Percentiles rank a stretch among this genome's conserved stretches.
These are phyloP conservation scores for Clitoria ternatea DNA, from an alignment of 306 rosid species.

Conservation along the genomic window DNA sequence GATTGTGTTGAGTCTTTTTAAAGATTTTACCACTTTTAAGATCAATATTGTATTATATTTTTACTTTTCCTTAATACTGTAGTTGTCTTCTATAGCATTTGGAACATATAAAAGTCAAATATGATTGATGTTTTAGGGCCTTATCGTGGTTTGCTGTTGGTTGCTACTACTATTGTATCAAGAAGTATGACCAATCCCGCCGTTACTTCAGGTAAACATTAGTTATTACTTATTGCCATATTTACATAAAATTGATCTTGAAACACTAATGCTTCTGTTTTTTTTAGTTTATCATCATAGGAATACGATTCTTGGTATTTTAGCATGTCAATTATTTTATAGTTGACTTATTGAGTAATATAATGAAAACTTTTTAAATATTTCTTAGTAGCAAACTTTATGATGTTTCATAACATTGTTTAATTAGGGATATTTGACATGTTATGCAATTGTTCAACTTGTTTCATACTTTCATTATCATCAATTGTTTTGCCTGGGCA, in stretches of 20 bases:
- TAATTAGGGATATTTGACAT: not conserved
- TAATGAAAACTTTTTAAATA: not conserved
- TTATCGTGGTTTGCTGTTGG: constrained; percentile 99
- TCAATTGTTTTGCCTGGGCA: not conserved
- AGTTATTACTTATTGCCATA: not conserved
- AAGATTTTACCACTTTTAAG: not conserved
- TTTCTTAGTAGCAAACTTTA: not conserved
- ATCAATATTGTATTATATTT: not conserved
- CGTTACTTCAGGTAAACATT: constrained; percentile 80
- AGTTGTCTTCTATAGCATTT: constrained; percentile 17
- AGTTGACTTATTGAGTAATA: not conserved
- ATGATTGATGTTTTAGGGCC: constrained; percentile 51
- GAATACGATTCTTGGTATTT: not conserved
- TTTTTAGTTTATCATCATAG: not conserved
- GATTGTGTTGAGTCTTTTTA: constrained; percentile 24
- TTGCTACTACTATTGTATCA: constrained; percentile 92
- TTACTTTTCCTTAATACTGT: not conserved
- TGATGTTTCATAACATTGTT: not conserved
- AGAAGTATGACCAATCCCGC: constrained; percentile 87
- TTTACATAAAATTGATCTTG: not conserved
- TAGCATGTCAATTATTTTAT: not conserved
- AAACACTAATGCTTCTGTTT: not conserved
- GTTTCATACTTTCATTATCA: constrained; percentile 1
- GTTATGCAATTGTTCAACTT: not conserved
- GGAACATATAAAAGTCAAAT: not conserved